phyloP scores from a whole-genome alignment of 257 asterid genomes.

The Leptodermis oblonga region DNA sequence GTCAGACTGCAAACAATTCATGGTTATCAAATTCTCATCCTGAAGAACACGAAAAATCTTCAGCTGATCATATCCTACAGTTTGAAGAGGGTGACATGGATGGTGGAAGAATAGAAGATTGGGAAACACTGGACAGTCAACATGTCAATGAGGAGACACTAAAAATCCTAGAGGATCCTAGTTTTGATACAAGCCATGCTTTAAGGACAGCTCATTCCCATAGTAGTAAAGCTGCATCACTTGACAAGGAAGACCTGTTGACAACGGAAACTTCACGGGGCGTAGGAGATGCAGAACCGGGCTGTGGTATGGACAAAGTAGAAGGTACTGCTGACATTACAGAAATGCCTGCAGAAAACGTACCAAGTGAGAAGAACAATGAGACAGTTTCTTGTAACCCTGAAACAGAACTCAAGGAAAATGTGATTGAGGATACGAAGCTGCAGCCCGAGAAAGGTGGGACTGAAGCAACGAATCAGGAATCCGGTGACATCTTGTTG shows the following conservation, averaged over 20 bases:
- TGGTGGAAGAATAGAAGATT: conserved; percentile 26
- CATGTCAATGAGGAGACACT: conserved; percentile 23
- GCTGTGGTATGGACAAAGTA: conserved; percentile 18
- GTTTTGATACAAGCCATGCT: conserved; percentile 18
- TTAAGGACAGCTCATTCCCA: conserved; percentile 15
- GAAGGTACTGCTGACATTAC: conserved; percentile 18
- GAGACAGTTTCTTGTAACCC: conserved; percentile 20
- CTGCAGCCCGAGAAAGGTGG: conserved; percentile 32
- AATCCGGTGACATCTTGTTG: conserved; percentile 21
- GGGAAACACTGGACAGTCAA: conserved; percentile 28
- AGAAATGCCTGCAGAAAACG: conserved; percentile 13
- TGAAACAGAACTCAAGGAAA: conserved; percentile 24
- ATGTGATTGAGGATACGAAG: neutral
- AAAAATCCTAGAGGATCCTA: conserved; percentile 22
- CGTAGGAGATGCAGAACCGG: conserved; percentile 35
- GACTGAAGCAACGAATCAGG: conserved; percentile 18
- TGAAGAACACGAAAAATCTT: conserved; percentile 31
- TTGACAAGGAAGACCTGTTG: conserved; percentile 27
- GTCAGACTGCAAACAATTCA: conserved; percentile 29
- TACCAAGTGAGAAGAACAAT: conserved; percentile 15
- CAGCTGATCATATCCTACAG: conserved; percentile 23
- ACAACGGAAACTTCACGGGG: conserved; percentile 21
- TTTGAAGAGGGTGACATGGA: conserved; percentile 28
- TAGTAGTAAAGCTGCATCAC: conserved; percentile 22
- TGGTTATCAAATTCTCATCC: conserved; percentile 30